Base-by-base conservation (phyloP, 2,329 filamentous ascomycete species). In the Trichoderma guizhouense region DNA sequence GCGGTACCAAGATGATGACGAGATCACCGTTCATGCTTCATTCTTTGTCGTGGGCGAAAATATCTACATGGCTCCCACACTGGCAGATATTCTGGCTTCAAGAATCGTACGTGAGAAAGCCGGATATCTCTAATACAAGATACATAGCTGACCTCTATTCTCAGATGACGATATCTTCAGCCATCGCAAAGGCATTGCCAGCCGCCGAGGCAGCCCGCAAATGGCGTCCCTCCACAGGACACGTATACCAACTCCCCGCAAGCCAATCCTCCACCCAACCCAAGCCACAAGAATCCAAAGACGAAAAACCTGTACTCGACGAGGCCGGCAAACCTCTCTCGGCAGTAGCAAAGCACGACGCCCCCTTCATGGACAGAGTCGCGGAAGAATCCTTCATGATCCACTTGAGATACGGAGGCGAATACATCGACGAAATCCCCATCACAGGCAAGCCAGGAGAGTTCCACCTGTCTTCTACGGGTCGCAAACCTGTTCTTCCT, bases 1-100 rank as follows among this genome's bases (percentile, higher is more conserved):
- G 81, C 82, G 85, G 15, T 83, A 85, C 53, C 83, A 84, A 6
- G 82, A 84, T 15, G 86, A 89, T 30, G 89, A 90, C 74, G 88
- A 90, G 73, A 83, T 92, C 30, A 86, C 81, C 2, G 84, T 91
- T 0, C 86, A 90, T 51, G 83, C 86, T 5, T 86, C 86, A 3
- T 92, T 91, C 77, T 92, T 90, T 76, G 84, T 92, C 3, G 85
- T 90, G 1, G 89, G 89, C 0, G 88, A 90, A 74, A 89, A 91
- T 68, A 87, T 92, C 4, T 92, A 91, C 77, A 89, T 89, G 86
- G 89, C 90, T 9, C 89, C 90, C 2, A 86, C 86, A 1, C 76
- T 91, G 28, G 86, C 85, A 2, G 89, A 91, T 76, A 84, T 91
- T 9, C 77, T 92, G 14, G 86, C 85, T 61, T 87, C 86, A 64